Base-by-base conservation (phyloP, 257 asterid species). In the Euphrasia confusa region DNA sequence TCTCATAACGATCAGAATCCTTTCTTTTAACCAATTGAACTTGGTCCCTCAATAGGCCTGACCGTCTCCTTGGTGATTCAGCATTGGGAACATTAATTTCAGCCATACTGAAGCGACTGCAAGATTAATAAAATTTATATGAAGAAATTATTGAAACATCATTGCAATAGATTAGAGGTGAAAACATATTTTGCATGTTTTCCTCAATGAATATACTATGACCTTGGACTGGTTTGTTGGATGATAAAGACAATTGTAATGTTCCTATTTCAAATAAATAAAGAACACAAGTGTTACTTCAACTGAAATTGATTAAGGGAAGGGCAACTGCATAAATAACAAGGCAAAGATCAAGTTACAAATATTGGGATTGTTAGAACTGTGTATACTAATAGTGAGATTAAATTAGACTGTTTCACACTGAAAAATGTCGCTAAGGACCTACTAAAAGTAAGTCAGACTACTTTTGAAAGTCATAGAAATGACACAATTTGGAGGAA, bases 41-140 rank as follows among this genome's bases (percentile, higher is more conserved):
- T 75, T 92, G 98, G 72, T 92, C 98, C 68, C 95, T 78, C 57
- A 92, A 71, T 35, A 92, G 78, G 33, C 98, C 98, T 12, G 81
- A 80, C 60, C 95, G 77, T 69, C 83, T 79, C 49, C 49, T 42
- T 10, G 49, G 49, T 42, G 49, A 42, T 42, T 42, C 14, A 42
- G 14, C 49, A 11, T 14, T 42, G 2, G 49, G 49, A 10, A 12
- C 4, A 42, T 10, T 42, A 11, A 10, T 4, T 12, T 42, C n/a
- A 42, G 49, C 49, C 49, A 42, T 42, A 42, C 49, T 11, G 49
- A 42, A 42, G 49, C 49, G 49, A 42, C 49, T 42, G 49, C 49
- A 42, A 42, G 49, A 42, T 10, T 42, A 10, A 1, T 42, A 42
- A 11, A 42, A 42, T 5, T 40, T 17, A 33, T 33, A 26, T 17